Percentiles rank a stretch among this genome's conserved stretches.
These are phyloP conservation scores for Phytophthora nicotianae DNA, from an alignment of 352 stramenopile genomes.

Conservation along the genomic window DNA sequence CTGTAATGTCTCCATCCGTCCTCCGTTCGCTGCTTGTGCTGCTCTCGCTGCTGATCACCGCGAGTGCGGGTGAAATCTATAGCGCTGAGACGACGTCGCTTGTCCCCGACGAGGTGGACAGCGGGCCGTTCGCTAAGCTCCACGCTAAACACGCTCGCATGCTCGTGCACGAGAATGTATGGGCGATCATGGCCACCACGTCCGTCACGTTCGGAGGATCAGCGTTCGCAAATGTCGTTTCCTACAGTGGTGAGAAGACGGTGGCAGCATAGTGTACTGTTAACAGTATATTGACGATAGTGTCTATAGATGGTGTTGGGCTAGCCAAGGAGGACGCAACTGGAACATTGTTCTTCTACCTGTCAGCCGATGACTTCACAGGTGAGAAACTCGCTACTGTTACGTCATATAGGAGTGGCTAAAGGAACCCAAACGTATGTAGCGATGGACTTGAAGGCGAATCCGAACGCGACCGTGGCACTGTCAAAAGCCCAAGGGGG, in stretches of 20 bases:
- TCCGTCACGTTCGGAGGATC: conserved; percentile 54
- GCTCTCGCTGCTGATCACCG: conserved; percentile 6
- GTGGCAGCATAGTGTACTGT: not conserved
- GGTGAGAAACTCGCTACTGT: conserved; percentile 7
- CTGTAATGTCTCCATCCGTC: not conserved
- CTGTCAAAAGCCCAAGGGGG: conserved; percentile 64
- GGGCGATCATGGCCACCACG: conserved; percentile 64
- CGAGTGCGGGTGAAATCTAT: conserved; percentile 12
- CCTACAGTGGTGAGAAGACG: conserved; percentile 57
- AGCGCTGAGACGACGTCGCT: conserved; percentile 17
- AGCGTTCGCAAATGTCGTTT: conserved; percentile 62
- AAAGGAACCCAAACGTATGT: not conserved
- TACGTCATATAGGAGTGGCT: not conserved
- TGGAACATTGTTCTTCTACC: conserved; percentile 73
- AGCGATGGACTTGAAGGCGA: conserved; percentile 54
- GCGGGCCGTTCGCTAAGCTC: conserved; percentile 21
- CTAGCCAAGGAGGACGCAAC: conserved; percentile 49
- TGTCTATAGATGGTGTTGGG: conserved; percentile 53
- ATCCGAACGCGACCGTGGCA: conserved; percentile 55
- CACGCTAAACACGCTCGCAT: conserved; percentile 54
- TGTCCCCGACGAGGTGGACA: not conserved
- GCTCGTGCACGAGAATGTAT: conserved; percentile 65
- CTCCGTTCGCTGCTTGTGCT: conserved; percentile 2
- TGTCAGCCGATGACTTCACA: conserved; percentile 49
- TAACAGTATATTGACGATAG: not conserved